Evolutionary conservation across 2,329 filamentous ascomycete species (phyloP).

Genomic region (Dothideomycetes sp.): DNA sequence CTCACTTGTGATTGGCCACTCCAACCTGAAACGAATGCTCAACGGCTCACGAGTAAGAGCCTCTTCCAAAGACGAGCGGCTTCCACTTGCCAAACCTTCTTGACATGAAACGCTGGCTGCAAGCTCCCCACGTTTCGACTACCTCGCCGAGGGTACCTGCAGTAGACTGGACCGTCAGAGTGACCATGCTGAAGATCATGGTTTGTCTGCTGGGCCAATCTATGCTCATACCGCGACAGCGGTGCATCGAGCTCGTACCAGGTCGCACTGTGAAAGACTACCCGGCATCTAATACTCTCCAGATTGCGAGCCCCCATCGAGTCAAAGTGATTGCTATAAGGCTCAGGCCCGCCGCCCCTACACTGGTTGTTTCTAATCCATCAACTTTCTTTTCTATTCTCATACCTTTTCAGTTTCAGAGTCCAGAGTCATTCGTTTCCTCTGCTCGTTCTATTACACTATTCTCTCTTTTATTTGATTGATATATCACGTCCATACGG

Average conservation of each 20-base stretch:
- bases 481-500: constrained; percentile 15
- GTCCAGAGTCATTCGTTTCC: constrained; percentile 38
- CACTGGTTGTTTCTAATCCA: constrained; percentile 17
- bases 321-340: constrained; percentile 9
- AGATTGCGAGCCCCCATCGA: neutral
- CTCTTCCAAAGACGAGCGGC: constrained; percentile 5
- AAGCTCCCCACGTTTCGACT: constrained; percentile 6
- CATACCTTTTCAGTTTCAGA: constrained; percentile 22
- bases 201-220: constrained; percentile 2
- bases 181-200: constrained; percentile 10
- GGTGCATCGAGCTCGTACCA: constrained; percentile 12
- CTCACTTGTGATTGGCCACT: too few relatives aligned
- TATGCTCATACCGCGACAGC: constrained; percentile 8
- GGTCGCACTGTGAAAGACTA: constrained; percentile 3
- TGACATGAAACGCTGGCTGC: constrained; percentile 12
- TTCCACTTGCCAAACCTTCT: constrained; percentile 5
- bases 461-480: constrained; percentile 18
- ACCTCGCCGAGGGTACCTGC: constrained; percentile 12
- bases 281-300: constrained; percentile 1
- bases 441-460: constrained; percentile 24
- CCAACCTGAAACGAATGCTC: constrained; percentile 5
- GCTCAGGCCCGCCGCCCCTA: constrained; percentile 2
- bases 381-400: constrained; percentile 20
- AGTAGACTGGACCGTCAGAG: constrained; percentile 6
- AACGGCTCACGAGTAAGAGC: constrained; percentile 4